These are phyloP conservation scores for Pythium rhizo-oryzae DNA, from an alignment of 352 stramenopile species.

Conservation along the genomic window DNA sequence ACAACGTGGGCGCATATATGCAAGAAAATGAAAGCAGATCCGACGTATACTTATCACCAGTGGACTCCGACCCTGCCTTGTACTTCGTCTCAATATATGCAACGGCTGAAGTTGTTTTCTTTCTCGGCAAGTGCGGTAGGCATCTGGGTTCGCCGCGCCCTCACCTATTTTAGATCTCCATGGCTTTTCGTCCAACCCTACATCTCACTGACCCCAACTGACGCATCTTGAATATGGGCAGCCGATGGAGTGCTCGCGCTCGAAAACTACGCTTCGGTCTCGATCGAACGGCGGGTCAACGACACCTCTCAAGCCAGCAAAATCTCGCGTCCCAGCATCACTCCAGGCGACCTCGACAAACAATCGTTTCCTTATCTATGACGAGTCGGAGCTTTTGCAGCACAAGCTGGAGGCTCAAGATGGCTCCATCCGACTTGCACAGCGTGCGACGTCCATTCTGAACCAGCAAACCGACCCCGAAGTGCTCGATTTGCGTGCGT, in stretches of 20 bases:
- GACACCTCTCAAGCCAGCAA: slow-evolving; percentile 3
- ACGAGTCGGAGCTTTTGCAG: slow-evolving; percentile 38
- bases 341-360: slow-evolving; percentile 27
- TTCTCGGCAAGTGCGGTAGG: neutral
- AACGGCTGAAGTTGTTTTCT: slow-evolving; percentile 21
- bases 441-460: slow-evolving; percentile 55
- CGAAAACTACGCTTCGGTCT: slow-evolving; percentile 8
- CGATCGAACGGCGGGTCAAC: slow-evolving; percentile 4
- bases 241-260: slow-evolving; percentile 20
- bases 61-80: neutral
- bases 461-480: slow-evolving; percentile 50
- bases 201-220: slow-evolving; percentile 5
- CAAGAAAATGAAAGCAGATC: slow-evolving; percentile 11
- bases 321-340: neutral
- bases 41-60: slow-evolving; percentile 8
- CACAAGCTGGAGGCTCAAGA: slow-evolving; percentile 43
- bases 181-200: neutral
- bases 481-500: slow-evolving; percentile 56
- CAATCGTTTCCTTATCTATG: slow-evolving; percentile 35
- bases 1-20: slow-evolving; percentile 13
- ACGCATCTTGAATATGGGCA: slow-evolving; percentile 24
- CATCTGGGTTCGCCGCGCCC: neutral
- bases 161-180: slow-evolving; percentile 14
- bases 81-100: slow-evolving; percentile 19
- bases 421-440: slow-evolving; percentile 37